A percentile compares a stretch with the other conserved stretches of the same genome.
These are phyloP conservation scores for Pascua guehoae DNA, from an alignment of 1,284 basidiomycete genomes.

Conservation along the genomic window DNA sequence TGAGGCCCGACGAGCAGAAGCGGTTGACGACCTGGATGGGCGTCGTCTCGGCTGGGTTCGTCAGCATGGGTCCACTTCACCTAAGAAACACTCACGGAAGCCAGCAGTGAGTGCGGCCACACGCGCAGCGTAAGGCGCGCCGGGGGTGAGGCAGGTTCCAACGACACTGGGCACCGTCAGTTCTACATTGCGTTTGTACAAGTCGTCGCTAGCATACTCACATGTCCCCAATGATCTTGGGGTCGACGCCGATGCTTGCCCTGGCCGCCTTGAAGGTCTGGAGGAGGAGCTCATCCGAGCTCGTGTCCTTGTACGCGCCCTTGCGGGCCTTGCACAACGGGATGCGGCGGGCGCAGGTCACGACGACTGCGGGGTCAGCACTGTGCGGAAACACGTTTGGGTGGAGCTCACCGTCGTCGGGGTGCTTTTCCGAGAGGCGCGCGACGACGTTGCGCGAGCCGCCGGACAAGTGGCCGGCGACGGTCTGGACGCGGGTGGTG, in stretches of 20 bases:
- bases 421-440: constrained; percentile 6
- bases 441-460: not conserved
- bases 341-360: constrained; percentile 25
- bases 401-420: constrained; percentile 10
- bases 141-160: constrained; percentile 13
- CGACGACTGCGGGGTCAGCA: constrained; percentile 14
- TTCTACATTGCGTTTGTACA: not conserved
- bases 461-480: constrained; percentile 7
- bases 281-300: constrained; percentile 24
- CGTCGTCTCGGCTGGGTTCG: constrained; percentile 40
- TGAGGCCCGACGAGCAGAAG: constrained; percentile 89
- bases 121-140: constrained; percentile 14
- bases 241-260: constrained; percentile 20
- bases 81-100: constrained; percentile 10
- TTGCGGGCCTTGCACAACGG: constrained; percentile 26
- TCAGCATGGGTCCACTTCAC: not conserved
- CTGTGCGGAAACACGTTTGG: too few species aligned
- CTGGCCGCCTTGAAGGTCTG: constrained; percentile 20
- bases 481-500: constrained; percentile 6
- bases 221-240: constrained; percentile 21
- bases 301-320: constrained; percentile 24
- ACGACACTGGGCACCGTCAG: constrained; percentile 3
- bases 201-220: not conserved
- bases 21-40: constrained; percentile 87
- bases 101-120: constrained; percentile 15